Evolutionary conservation across 805 yeast genomes (phyloP).

Genomic region (Candida krabiensis): DNA sequence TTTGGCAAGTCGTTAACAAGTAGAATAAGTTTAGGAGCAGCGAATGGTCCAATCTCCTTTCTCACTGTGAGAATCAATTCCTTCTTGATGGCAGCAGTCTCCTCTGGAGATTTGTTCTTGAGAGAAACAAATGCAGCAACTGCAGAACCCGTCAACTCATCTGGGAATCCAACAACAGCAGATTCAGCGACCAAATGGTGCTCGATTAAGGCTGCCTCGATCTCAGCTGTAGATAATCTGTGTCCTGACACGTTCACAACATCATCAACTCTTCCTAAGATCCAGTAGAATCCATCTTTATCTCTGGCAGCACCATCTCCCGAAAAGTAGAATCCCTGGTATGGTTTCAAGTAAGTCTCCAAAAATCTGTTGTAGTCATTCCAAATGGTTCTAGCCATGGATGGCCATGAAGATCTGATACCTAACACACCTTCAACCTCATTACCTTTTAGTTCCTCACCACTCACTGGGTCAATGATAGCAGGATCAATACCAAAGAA

Average conservation of each 20-base stretch:
- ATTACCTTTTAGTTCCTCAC: constrained; percentile 64
- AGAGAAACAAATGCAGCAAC: constrained; percentile 80
- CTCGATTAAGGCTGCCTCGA: constrained; percentile 79
- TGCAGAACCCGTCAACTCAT: constrained; percentile 84
- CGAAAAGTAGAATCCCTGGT: constrained; percentile 79
- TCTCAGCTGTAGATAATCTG: constrained; percentile 85
- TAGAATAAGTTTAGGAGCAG: constrained; percentile 76
- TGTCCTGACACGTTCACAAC: constrained; percentile 88
- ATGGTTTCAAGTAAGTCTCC: constrained; percentile 82
- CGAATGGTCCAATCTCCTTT: constrained; percentile 82
- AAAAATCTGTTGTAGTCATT: constrained; percentile 69
- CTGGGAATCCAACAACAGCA: constrained; percentile 82
- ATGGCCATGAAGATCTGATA: constrained; percentile 75
- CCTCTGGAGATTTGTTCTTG: constrained; percentile 52
- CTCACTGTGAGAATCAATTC: constrained; percentile 69
- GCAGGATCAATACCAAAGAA: constrained; percentile 78
- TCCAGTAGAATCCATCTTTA: constrained; percentile 82
- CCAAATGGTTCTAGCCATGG: constrained; percentile 83
- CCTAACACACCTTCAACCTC: constrained; percentile 83
- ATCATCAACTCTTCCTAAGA: constrained; percentile 83
- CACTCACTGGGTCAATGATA: constrained; percentile 72
- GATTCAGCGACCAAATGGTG: constrained; percentile 70
- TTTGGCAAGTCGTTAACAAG: constrained; percentile 78
- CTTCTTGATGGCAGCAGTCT: constrained; percentile 54
- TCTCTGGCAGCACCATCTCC: constrained; percentile 93